Base-by-base conservation (phyloP, 805 yeast genomes). In the Barnettozyma californica region DNA sequence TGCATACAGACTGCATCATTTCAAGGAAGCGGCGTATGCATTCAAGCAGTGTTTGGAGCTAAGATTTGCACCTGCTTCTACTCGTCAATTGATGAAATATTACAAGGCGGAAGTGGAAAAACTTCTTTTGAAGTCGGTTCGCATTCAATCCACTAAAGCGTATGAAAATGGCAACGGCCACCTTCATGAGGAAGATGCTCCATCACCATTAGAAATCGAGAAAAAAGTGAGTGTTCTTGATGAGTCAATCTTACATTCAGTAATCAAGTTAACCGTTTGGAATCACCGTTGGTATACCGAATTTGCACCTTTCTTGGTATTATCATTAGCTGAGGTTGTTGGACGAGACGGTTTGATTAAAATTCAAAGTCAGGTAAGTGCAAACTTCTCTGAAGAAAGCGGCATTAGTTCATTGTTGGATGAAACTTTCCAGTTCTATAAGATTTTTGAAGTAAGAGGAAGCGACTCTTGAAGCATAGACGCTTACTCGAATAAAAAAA, bases 251-350 rank as follows among this genome's bases (percentile, higher is more conserved):
- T 71, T 91, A 50, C 89, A 84, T 49, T 69, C 84, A 20, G 68
- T 82, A 48, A 87, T 91, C 33, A 86, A 85, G 59, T 70, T 94
- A 46, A 70, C 84, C n/a, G 95, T 94, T n/a, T 95, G 98, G 97
- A 86, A 89, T 62, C 97, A 91, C 66, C 80, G 99, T 62, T 94
- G 99, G 99, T 95, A 92, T 68, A 78, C 83, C 54, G 97, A 92
- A 55, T 92, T 90, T 62, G 83, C 95, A 9, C 87, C 95, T 19
- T 71, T 71, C 43, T 70, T 89, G 43, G 62, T 82, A n/a, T 63
- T 68, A n/a, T 69, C 81, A 0, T 67, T 90, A 50, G 69, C 78
- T 19, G 77, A 74, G 46, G 70, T 89, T 47, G 81, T 88, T 21
- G 80, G 79, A 37, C 84, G 83, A 59, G 89, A 87, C 57, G 97